Evolutionary conservation across 1,139 yeast genomes (phyloP).

Genomic region (Pichia sp.): DNA sequence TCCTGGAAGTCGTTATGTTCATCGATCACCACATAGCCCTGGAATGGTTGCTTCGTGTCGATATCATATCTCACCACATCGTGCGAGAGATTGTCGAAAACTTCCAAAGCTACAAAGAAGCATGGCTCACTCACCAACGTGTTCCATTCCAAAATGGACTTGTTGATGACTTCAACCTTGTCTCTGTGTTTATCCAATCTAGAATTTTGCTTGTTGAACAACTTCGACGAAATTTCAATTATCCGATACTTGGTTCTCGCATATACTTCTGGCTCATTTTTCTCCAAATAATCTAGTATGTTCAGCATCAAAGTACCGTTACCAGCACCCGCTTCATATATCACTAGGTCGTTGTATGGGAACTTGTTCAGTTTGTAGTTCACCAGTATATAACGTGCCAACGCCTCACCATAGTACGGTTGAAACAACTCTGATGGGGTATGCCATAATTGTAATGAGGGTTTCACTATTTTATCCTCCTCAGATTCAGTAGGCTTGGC

Average conservation of each 20-base stretch:
- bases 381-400: conserved; percentile 69
- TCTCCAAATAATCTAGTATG: conserved; percentile 62
- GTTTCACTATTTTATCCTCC: conserved; percentile 29
- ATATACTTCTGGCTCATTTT: conserved; percentile 68
- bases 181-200: conserved; percentile 36
- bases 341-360: conserved; percentile 61
- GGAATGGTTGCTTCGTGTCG: conserved; percentile 61
- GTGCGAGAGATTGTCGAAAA: conserved; percentile 81
- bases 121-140: conserved; percentile 63
- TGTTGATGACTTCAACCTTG: conserved; percentile 64
- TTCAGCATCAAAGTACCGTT: conserved; percentile 83
- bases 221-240: conserved; percentile 68
- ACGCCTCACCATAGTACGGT: conserved; percentile 80
- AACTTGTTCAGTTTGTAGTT: conserved; percentile 64
- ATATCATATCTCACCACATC: conserved; percentile 77
- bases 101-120: conserved; percentile 77
- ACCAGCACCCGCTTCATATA: conserved; percentile 90
- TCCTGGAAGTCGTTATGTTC: conserved; percentile 74
- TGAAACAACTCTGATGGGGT: conserved; percentile 84
- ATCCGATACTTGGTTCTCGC: conserved; percentile 63
- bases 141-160: conserved; percentile 76
- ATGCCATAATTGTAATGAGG: conserved; percentile 75
- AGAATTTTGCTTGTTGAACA: conserved; percentile 57
- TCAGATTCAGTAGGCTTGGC: conserved; percentile 5
- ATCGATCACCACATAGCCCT: conserved; percentile 75